These are phyloP conservation scores for Cladosporium sp. DNA, from an alignment of 2,329 filamentous ascomycete genomes.

Conservation along the genomic window DNA sequence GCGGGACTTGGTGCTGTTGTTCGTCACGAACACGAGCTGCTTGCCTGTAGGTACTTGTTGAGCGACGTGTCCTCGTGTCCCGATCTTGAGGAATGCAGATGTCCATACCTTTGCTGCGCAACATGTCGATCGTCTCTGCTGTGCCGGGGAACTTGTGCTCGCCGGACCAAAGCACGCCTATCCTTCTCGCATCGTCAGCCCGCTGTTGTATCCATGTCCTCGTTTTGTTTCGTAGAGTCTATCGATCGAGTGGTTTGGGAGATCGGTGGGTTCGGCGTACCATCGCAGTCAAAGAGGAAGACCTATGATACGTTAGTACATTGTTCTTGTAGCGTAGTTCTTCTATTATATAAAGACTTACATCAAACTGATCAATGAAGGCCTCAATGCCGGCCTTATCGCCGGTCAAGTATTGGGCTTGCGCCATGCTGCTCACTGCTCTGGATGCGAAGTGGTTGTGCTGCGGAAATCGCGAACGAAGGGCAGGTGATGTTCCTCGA, in stretches of 20 bases:
- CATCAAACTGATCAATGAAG: constrained; percentile 89
- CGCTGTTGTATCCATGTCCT: neutral
- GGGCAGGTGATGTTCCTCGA: no score
- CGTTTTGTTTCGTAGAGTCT: neutral
- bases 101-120: constrained; percentile 70
- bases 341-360: constrained; percentile 36
- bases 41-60: constrained; percentile 58
- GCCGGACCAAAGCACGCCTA: constrained; percentile 94
- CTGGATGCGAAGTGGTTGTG: neutral
- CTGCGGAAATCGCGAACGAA: neutral
- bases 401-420: constrained; percentile 63
- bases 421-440: neutral
- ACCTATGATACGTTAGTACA: constrained; percentile 50
- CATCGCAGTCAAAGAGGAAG: constrained; percentile 96
- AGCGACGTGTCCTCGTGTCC: neutral
- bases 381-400: constrained; percentile 70
- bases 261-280: constrained; percentile 43
- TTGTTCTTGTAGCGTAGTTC: no score
- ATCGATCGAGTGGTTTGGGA: neutral
- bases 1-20: constrained; percentile 97
- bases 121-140: constrained; percentile 76
- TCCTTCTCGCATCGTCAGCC: constrained; percentile 40
- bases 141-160: constrained; percentile 82
- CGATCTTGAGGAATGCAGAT: neutral
- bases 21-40: constrained; percentile 90